Conservation (phyloP, 192 early-diverging fungal species). For the Coemansia sp. region DNA sequence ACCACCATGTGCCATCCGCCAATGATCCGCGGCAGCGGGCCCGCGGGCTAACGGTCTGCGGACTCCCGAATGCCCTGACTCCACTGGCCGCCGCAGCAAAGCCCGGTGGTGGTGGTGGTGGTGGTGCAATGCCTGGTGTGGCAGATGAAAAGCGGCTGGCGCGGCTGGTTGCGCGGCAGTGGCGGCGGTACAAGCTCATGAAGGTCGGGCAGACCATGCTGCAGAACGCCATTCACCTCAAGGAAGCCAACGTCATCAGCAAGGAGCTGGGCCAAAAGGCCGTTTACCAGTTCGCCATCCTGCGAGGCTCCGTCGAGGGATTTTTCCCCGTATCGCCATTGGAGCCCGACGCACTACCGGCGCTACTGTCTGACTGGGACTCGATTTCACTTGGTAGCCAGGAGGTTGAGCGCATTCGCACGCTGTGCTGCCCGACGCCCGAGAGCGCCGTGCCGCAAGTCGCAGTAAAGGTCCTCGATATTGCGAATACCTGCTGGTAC, state of each 20-base stretch:
- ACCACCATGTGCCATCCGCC: not conserved
- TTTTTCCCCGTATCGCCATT: slow-evolving; percentile 43
- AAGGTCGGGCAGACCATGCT: slow-evolving; percentile 69
- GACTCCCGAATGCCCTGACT: no score
- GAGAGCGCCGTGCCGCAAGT: slow-evolving; percentile 34
- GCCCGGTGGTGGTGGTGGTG: not conserved
- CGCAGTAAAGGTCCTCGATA: slow-evolving; percentile 58
- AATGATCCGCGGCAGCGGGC: slow-evolving; percentile 13
- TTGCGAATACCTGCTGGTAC: slow-evolving; percentile 54
- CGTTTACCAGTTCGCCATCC: slow-evolving; percentile 81
- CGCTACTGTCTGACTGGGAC: slow-evolving; percentile 46
- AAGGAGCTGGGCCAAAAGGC: slow-evolving; percentile 82
- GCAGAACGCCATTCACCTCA: slow-evolving; percentile 71
- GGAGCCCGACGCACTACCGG: slow-evolving; percentile 51
- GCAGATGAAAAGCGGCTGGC: slow-evolving; percentile 13
- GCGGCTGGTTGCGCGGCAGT: slow-evolving; percentile 20
- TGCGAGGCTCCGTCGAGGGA: slow-evolving; percentile 57
- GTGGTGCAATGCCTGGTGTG: not conserved
- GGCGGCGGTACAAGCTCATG: slow-evolving; percentile 60
- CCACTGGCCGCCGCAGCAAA: no score
- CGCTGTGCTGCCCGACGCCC: slow-evolving; percentile 18
- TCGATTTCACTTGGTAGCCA: slow-evolving; percentile 13
- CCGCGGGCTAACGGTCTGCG: slow-evolving; percentile 32
- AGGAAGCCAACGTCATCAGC: slow-evolving; percentile 91
- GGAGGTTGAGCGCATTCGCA: not conserved